Evolutionary conservation across 169 alveolate species (phyloP).

Genomic region (Besnoitia besnoiti): DNA sequence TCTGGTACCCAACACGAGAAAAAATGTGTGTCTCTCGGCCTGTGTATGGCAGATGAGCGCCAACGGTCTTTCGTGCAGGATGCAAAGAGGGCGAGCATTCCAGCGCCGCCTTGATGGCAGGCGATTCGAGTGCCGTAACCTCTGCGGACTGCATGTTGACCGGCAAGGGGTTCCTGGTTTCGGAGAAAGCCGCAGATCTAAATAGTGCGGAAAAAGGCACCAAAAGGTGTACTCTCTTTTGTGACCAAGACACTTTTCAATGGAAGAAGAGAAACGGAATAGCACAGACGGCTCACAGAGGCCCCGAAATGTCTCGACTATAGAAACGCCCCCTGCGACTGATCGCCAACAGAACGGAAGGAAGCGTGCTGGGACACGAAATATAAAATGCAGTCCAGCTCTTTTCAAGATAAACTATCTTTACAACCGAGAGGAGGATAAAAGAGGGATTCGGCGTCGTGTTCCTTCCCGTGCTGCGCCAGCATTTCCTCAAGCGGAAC

Average conservation of each 20-base stretch:
- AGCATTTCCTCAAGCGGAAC: no score
- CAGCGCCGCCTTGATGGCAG: conserved; percentile 44
- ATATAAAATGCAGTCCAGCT: no score
- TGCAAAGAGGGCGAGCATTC: conserved; percentile 10
- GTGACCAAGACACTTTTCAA: neutral
- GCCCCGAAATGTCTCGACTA: no score
- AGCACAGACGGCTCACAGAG: neutral
- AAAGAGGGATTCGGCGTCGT: no score
- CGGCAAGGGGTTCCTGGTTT: neutral
- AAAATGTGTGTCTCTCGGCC: conserved; percentile 66
- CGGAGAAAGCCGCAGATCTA: neutral
- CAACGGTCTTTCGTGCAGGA: conserved; percentile 63
- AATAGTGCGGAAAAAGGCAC: neutral
- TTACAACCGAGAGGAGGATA: no score
- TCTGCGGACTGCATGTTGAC: conserved; percentile 19
- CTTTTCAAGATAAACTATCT: no score
- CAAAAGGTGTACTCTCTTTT: neutral
- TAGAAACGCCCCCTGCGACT: neutral
- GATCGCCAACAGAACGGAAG: neutral
- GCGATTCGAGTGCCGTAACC: conserved; percentile 5
- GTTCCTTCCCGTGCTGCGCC: no score
- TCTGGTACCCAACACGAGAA: conserved; percentile 59
- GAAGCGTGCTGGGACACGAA: no score
- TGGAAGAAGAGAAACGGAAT: neutral
- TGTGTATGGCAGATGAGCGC: conserved; percentile 63